Base-by-base conservation (phyloP, 352 stramenopile species). In the Phytophthora boehmeriae region DNA sequence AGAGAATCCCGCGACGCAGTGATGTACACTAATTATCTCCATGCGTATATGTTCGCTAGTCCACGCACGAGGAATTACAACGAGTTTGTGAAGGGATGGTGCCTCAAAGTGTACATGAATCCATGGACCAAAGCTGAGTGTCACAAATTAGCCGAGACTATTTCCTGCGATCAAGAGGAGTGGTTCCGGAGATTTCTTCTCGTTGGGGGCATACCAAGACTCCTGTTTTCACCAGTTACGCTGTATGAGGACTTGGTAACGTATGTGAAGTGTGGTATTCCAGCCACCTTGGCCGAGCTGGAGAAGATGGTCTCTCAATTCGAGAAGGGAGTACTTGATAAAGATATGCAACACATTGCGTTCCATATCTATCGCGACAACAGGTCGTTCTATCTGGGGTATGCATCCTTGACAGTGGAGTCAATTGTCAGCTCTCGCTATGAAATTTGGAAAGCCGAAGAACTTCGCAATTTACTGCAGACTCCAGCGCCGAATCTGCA, bases 31-130 rank as follows among this genome's bases (percentile, higher is more conserved):
- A 1, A 11, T 20, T 0, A 1, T 14, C 57, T 66, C 16, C 36
- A 56, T 56, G 42, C 28, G 6, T 71, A 48, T 43, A 10, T 71
- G 39, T 68, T 75, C 22, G 61, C 66, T 16, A 71, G 66, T 50
- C 61, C 66, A 58, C 23, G 32, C 32, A 54, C 27, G 36, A 25
- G 20, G 14, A 55, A 71, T 66, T 68, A 57, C 55, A 54, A 75
- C 39, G 6, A 64, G 0, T 71, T 75, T 54, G 51, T 52, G 19
- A 75, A 75, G 28, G 51, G 60, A 16, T 8, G 2, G 0, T 75
- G 61, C 43, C 62, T 65, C 28, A 57, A 54, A 23, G 51, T 74
- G 36, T 67, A 56, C 42, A 68, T 75, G 66, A 64, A 71, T 68
- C 60, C 61, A 59, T 71, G 66, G 66, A 68, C 44, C 16, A 71